Base-by-base conservation (phyloP, 2,329 filamentous ascomycete species). In the Sporothrix variecibatus region DNA sequence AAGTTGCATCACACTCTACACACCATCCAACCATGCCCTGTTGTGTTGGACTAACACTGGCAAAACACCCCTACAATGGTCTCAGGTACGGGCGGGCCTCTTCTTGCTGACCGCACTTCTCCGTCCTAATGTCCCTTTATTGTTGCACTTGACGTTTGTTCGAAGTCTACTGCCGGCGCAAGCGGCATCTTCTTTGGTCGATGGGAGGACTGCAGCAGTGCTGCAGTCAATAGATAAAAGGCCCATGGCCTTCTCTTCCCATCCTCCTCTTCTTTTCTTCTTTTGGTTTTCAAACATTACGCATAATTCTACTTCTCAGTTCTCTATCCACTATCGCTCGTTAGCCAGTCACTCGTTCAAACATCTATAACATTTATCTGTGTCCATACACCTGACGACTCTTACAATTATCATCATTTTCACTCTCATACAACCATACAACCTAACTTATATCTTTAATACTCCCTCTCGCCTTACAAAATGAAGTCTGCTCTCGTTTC, bases 401-500 rank as follows among this genome's bases (percentile, higher is more conserved):
- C 40, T 64, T n/a, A 43, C 34, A 38, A 28, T 28, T 38, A 43
- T 17, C 17, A 23, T 60, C 28, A 23, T 31, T 12, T 43, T 38
- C n/a, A 49, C 17, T 23, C 17, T 20, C 17, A 11, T 1, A 38
- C 31, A 9, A 2, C 40, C 40, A 56, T 58, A 58, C 51, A 23
- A 17, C 40, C 20, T 26, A n/a, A 51, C 11, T 3, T 58, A 34
- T 43, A 28, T 38, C 26, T n/a, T n/a, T 49, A 31, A 72, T 40
- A 58, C 38, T 20, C n/a, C 26, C 12, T 34, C 43, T 51, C 62
- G 8, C 34, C 8, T 12, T 6, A 31, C 72, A 76, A 49, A 40
- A 77, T 77, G 76, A 77, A 76, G 72, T 46, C 65, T 3, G 67
- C 69, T 26, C 38, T 75, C 20, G 15, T 73, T 31, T 70, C 76